These are phyloP conservation scores for Penicillium tannophilum DNA, from an alignment of 495 filamentous ascomycete genomes.

Conservation along the genomic window DNA sequence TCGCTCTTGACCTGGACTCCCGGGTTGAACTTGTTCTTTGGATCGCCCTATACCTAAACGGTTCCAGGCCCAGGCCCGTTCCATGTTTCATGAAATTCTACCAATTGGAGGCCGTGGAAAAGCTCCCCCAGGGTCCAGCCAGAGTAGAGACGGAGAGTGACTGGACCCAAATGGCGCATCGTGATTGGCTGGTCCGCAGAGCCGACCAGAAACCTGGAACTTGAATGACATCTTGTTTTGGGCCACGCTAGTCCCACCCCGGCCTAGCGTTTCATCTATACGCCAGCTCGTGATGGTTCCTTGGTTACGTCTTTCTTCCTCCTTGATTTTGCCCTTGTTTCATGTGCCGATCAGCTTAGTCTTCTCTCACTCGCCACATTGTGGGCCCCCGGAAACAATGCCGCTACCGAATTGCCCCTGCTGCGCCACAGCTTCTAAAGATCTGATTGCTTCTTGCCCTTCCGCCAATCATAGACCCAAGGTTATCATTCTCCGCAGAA, in stretches of 20 bases:
- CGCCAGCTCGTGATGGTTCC: not conserved
- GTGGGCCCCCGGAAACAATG: not conserved
- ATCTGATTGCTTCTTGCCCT: conserved; percentile 1
- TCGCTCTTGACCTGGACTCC: not conserved
- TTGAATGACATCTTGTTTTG: conserved; percentile 2
- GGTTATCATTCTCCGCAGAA: not conserved
- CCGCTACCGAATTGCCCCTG: not conserved
- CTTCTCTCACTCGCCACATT: not conserved
- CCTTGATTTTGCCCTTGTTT: not conserved
- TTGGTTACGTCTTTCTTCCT: not conserved
- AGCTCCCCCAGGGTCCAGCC: not conserved
- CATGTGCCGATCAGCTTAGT: not conserved
- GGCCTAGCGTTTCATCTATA: not conserved
- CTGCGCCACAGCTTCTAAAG: not conserved
- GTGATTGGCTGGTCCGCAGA: not conserved
- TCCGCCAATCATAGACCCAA: not conserved
- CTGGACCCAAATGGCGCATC: not conserved
- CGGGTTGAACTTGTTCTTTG: not conserved
- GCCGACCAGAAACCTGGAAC: not conserved
- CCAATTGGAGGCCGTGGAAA: not conserved
- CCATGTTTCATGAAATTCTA: not conserved
- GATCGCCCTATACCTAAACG: not conserved
- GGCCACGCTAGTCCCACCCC: not conserved
- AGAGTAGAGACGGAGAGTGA: not conserved
- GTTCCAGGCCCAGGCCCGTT: not conserved